phyloP scores from a whole-genome alignment of 352 stramenopile genomes.

The Thalassiosira ordinaria region DNA sequence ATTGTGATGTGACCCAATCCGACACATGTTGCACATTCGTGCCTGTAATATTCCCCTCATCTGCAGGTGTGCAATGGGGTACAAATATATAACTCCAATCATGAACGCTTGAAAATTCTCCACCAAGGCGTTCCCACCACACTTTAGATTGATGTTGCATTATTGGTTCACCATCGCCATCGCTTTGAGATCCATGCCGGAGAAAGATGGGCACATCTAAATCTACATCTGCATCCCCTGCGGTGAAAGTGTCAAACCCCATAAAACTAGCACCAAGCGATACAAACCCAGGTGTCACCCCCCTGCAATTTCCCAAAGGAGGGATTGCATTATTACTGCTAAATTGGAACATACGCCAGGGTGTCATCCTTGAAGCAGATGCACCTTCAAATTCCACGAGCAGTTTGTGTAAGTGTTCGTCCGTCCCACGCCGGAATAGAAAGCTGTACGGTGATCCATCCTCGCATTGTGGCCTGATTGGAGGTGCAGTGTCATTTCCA shows the following conservation, averaged over 20 bases:
- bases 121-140: constrained; percentile 30
- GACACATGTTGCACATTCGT: constrained; percentile 25
- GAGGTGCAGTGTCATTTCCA: too few species aligned
- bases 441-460: constrained; percentile 47
- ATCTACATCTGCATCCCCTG: neutral
- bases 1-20: constrained; percentile 37
- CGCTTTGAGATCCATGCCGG: neutral
- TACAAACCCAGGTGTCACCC: constrained; percentile 19
- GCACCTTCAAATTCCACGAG: constrained; percentile 40
- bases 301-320: constrained; percentile 29
- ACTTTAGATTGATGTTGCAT: neutral
- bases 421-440: constrained; percentile 25
- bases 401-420: constrained; percentile 29
- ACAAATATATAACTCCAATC: constrained; percentile 50
- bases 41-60: neutral
- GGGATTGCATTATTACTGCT: neutral
- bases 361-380: neutral
- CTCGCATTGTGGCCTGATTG: neutral
- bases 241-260: constrained; percentile 1
- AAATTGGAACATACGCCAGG: neutral
- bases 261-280: neutral
- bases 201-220: constrained; percentile 33
- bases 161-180: neutral
- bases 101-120: constrained; percentile 14
- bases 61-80: constrained; percentile 28